These are phyloP conservation scores for Nitzschia palea DNA, from an alignment of 108 stramenopile genomes.

Conservation along the genomic window DNA sequence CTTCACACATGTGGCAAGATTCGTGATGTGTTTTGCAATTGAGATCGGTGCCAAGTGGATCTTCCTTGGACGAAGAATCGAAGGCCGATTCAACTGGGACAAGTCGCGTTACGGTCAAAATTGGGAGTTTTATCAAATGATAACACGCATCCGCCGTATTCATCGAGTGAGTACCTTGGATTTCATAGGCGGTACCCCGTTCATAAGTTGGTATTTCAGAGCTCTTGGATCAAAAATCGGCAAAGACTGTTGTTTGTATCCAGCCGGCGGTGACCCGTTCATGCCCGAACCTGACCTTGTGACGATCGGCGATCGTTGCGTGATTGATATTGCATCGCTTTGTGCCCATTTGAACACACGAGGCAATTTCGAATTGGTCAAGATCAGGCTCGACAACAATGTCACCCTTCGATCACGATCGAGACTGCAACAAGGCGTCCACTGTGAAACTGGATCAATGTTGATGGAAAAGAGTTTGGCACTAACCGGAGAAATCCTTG, in stretches of 20 bases:
- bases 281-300: conserved; percentile 70
- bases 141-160: conserved; percentile 29
- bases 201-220: conserved; percentile 38
- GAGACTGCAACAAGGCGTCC: conserved; percentile 49
- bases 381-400: conserved; percentile 40
- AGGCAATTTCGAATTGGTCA: conserved; percentile 57
- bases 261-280: conserved; percentile 55
- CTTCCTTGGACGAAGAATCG: conserved; percentile 44
- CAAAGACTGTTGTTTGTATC: conserved; percentile 54
- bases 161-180: conserved; percentile 35
- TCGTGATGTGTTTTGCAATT: conserved; percentile 36
- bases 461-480: conserved; percentile 63
- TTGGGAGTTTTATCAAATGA: conserved; percentile 61
- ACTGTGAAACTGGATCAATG: conserved; percentile 51
- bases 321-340: conserved; percentile 56
- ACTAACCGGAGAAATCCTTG: conserved; percentile 62
- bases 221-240: conserved; percentile 44
- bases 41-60: conserved; percentile 58
- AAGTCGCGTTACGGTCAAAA: conserved; percentile 45
- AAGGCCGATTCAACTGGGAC: conserved; percentile 58
- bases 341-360: conserved; percentile 66
- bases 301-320: conserved; percentile 50
- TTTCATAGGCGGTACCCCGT: conserved; percentile 46
- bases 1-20: conserved; percentile 19
- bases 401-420: conserved; percentile 46